Evolutionary conservation across 1,139 yeast species (phyloP).

Genomic region (Taphrina populina): DNA sequence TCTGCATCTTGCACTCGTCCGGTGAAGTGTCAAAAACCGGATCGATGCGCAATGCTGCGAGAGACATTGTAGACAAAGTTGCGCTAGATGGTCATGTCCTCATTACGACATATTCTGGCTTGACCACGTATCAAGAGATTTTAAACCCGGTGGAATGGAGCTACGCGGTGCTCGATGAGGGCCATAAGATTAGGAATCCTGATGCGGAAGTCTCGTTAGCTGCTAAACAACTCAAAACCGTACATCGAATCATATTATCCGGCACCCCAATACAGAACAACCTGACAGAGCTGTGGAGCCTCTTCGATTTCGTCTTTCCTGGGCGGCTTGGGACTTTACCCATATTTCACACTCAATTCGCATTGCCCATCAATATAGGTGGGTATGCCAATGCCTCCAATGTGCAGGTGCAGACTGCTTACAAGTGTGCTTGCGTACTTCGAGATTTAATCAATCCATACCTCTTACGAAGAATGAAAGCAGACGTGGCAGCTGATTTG

Average conservation of each 20-base stretch:
- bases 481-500: conserved; percentile 93
- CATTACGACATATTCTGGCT: conserved; percentile 88
- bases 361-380: conserved; percentile 92
- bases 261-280: conserved; percentile 98
- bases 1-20: conserved; percentile 83
- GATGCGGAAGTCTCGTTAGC: conserved; percentile 82
- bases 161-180: conserved; percentile 88
- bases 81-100: conserved; percentile 71
- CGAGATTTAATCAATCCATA: conserved; percentile 89
- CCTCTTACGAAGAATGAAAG: conserved; percentile 76
- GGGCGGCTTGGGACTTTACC: conserved; percentile 93
- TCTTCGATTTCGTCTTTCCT: conserved; percentile 92
- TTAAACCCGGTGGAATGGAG: conserved; percentile 80
- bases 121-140: conserved; percentile 69
- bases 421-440: conserved; percentile 88
- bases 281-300: conserved; percentile 84
- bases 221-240: conserved; percentile 78
- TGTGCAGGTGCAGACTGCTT: conserved; percentile 93
- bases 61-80: conserved; percentile 51
- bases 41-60: conserved; percentile 46
- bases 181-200: conserved; percentile 94
- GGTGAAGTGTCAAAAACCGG: conserved; percentile 77
- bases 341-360: conserved; percentile 86
- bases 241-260: conserved; percentile 78
- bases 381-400: conserved; percentile 97